A percentile compares a stretch with the other conserved stretches of the same genome.
Conservation (phyloP, 495 filamentous ascomycete species). For the Aspergillus indologenus region DNA sequence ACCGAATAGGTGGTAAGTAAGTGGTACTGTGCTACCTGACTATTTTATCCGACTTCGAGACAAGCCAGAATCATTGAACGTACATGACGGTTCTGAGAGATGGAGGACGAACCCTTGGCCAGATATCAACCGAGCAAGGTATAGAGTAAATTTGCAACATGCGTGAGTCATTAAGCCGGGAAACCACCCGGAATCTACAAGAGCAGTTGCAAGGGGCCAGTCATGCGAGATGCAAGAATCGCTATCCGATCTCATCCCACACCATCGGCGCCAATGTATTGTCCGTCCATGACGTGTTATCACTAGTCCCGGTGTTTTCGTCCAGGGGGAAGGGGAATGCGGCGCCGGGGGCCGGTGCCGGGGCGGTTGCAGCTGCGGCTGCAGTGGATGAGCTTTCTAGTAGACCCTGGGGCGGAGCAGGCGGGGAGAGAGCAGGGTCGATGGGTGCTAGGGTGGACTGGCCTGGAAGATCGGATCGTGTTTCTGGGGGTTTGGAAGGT, state of each 20-base stretch:
- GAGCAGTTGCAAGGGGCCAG: too few species aligned
- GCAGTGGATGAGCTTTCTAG: conserved; percentile 22
- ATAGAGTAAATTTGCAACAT: too few species aligned
- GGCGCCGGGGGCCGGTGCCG: not conserved
- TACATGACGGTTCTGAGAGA: too few species aligned
- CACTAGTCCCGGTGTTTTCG: conserved; percentile 24
- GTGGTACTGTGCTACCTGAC: too few species aligned
- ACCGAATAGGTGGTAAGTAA: too few species aligned
- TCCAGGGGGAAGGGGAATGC: conserved; percentile 36
- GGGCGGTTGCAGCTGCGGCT: not conserved
- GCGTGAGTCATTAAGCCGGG: too few species aligned
- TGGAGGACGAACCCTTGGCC: too few species aligned
- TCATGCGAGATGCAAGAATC: too few species aligned
- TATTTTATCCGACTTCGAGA: too few species aligned
- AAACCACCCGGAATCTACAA: too few species aligned
- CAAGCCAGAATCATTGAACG: too few species aligned
- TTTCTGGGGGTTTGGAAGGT: conserved; percentile 7
- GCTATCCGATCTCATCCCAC: conserved; percentile 41
- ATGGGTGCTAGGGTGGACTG: conserved; percentile 15
- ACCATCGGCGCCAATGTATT: conserved; percentile 45
- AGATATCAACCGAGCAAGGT: too few species aligned
- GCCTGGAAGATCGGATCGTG: conserved; percentile 6
- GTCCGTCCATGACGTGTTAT: conserved; percentile 35
- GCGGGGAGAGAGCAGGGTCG: conserved; percentile 33
- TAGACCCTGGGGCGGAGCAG: conserved; percentile 28